Evolutionary conservation across 306 rosid genomes (phyloP), one percentile per base, ranked within the genome.

Genomic region (Parietaria judaica): DNA sequence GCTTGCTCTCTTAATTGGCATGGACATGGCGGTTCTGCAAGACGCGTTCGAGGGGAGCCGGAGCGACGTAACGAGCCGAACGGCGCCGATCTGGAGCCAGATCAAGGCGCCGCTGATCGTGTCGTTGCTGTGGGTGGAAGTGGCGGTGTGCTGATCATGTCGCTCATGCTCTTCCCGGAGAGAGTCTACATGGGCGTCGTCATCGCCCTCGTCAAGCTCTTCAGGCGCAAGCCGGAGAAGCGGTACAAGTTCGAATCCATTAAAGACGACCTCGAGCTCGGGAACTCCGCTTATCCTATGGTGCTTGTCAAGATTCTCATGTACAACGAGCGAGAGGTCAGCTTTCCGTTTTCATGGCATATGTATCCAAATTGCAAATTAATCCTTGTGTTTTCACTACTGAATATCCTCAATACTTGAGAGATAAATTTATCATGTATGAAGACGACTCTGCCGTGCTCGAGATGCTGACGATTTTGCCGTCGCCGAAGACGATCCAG

Each of bases 311-410:
- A 90, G 75, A 80, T 90, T 63, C 97, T 95, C 37, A 90, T 90
- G 97, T 90, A 77, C 73, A 90, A 90, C 17, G 97, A 90, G 79
- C 72, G 86, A 79, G 97, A 90, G 97, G 97, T 91, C 6, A 50
- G 63, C 53, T 48, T 64, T n/a, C n/a, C n/a, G n/a, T n/a, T n/a
- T n/a, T n/a, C n/a, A n/a, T n/a, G n/a, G n/a, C 6, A n/a, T n/a
- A n/a, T n/a, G n/a, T n/a, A n/a, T n/a, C 4, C 2, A 13, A 54
- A 54, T 31, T 50, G 6, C 7, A 39, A 3, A 39, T 39, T n/a
- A n/a, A n/a, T n/a, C n/a, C n/a, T n/a, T n/a, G n/a, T n/a, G n/a
- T n/a, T n/a, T n/a, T n/a, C n/a, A n/a, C n/a, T n/a, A n/a, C n/a
- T n/a, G n/a, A n/a, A n/a, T n/a, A n/a, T n/a, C n/a, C n/a, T n/a